A percentile compares a stretch with the other conserved stretches of the same genome.
phyloP scores from a whole-genome alignment of 108 stramenopile species.

The Schizochytrium sp. region DNA sequence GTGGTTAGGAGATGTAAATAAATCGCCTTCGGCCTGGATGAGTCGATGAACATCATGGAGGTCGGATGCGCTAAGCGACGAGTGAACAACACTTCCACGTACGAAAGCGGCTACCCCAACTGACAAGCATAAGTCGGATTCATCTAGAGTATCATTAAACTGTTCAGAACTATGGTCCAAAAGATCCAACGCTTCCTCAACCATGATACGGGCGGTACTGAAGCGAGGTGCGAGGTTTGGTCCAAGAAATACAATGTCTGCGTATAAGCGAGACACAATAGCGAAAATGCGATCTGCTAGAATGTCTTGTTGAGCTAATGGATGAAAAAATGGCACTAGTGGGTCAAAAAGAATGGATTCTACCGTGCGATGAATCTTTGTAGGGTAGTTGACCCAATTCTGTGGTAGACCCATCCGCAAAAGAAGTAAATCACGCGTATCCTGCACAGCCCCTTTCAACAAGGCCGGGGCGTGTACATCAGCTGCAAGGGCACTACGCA shows the following conservation, averaged over 20 bases:
- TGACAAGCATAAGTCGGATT: neutral
- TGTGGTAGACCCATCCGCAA: neutral
- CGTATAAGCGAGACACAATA: neutral
- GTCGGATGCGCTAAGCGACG: neutral
- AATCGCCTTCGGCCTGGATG: neutral
- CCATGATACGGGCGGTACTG: neutral
- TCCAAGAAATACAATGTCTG: neutral
- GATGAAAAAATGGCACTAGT: neutral
- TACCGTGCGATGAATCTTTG: neutral
- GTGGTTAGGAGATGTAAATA: neutral
- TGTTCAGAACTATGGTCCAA: neutral
- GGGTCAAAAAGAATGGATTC: neutral
- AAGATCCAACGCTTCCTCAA: neutral
- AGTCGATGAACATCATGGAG: neutral
- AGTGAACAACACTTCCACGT: neutral
- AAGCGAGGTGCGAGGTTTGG: neutral
- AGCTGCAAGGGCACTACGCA: constrained; percentile 29
- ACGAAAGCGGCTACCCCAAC: neutral
- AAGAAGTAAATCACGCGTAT: neutral
- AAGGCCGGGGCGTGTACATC: neutral
- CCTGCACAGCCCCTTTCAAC: neutral
- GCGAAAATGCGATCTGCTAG: neutral
- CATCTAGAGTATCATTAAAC: neutral
- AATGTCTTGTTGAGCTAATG: neutral
- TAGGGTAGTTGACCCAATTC: neutral